Percentiles rank a stretch among this genome's conserved stretches.
Evolutionary conservation across 352 stramenopile genomes (phyloP).

Genomic region (Globisporangium lucens): DNA sequence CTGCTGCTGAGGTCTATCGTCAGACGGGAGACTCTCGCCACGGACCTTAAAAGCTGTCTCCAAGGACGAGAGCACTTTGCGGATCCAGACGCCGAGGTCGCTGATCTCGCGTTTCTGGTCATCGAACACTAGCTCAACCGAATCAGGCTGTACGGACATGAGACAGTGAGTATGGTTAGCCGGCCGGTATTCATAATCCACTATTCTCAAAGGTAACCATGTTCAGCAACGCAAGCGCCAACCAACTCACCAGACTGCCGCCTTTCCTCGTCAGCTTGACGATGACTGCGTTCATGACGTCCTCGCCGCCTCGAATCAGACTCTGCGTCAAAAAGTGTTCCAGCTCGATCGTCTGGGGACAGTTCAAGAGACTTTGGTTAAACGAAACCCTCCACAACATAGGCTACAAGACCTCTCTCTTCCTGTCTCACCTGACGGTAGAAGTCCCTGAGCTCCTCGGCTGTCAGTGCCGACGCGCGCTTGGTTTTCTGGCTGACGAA

Average conservation of each 20-base stretch:
- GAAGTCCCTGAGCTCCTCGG: constrained; percentile 15
- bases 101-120: constrained; percentile 42
- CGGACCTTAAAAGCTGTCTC: constrained; percentile 30
- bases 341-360: constrained; percentile 34
- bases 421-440: constrained; percentile 13
- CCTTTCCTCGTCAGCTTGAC: constrained; percentile 36
- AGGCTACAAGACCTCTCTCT: no score
- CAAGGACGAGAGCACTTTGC: constrained; percentile 25
- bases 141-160: constrained; percentile 15
- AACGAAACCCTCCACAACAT: no score
- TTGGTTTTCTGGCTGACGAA: constrained; percentile 19
- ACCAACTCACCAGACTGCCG: constrained; percentile 32
- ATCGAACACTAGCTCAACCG: constrained; percentile 42
- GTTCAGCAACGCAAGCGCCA: not conserved
- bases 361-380: not conserved
- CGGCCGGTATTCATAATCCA: no score
- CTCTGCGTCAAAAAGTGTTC: constrained; percentile 41
- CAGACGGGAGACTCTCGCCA: constrained; percentile 20
- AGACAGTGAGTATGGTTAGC: not conserved
- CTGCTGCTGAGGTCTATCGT: not conserved
- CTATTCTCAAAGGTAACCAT: not conserved
- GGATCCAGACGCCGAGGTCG: constrained; percentile 56
- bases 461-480: constrained; percentile 10
- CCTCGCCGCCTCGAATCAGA: constrained; percentile 60
- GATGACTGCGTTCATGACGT: constrained; percentile 71